Evolutionary conservation across 1,284 basidiomycete genomes (phyloP).

Genomic region (Apiotrichum porosum): DNA sequence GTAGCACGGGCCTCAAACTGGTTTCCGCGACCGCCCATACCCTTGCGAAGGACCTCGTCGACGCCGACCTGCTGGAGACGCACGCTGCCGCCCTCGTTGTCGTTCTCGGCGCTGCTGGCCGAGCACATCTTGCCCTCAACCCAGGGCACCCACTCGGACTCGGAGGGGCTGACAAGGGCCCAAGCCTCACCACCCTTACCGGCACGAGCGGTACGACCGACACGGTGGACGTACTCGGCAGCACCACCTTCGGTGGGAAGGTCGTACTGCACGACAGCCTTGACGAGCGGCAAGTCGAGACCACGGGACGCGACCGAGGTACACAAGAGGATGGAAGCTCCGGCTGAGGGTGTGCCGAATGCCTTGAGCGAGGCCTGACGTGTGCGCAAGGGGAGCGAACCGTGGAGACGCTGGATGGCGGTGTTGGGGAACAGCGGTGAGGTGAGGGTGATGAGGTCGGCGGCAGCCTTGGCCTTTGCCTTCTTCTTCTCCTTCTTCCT

Average conservation of each 20-base stretch:
- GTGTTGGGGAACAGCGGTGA: conserved; percentile 77
- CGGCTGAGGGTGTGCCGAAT: conserved; percentile 58
- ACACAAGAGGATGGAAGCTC: conserved; percentile 73
- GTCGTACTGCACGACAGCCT: conserved; percentile 92
- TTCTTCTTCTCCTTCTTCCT: conserved; percentile 18
- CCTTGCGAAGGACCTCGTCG: conserved; percentile 67
- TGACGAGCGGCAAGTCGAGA: conserved; percentile 92
- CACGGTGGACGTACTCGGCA: conserved; percentile 94
- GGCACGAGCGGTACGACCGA: conserved; percentile 93
- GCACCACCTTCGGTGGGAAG: conserved; percentile 94
- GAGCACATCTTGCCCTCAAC: conserved; percentile 68
- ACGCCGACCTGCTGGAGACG: conserved; percentile 60
- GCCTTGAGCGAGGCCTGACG: conserved; percentile 76
- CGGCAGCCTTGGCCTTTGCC: conserved; percentile 21
- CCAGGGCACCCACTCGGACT: conserved; percentile 83
- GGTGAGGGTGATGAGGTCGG: conserved; percentile 55
- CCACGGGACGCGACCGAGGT: conserved; percentile 97
- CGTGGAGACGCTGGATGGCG: conserved; percentile 86
- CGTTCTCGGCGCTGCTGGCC: conserved; percentile 21
- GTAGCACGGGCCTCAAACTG: conserved; percentile 91
- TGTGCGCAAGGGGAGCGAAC: conserved; percentile 75
- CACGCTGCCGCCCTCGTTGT: conserved; percentile 48
- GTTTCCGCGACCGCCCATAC: conserved; percentile 74
- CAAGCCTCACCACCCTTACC: conserved; percentile 85
- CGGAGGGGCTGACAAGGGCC: conserved; percentile 79